These are phyloP conservation scores for Spiromastix sp. DNA, from an alignment of 2,329 filamentous ascomycete genomes.

Conservation along the genomic window DNA sequence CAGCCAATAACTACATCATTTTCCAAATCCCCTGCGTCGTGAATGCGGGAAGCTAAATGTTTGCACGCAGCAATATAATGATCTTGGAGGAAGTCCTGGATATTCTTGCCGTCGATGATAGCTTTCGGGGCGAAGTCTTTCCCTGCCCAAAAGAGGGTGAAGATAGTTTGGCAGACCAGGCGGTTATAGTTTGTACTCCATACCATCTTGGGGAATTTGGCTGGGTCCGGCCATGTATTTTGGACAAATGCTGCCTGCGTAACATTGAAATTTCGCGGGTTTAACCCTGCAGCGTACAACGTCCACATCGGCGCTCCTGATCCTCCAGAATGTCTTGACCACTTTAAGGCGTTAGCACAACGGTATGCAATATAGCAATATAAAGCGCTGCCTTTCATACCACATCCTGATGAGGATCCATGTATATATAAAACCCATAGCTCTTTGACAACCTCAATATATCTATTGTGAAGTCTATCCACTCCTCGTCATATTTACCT, in stretches of 20 bases:
- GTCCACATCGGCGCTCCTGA: conserved; percentile 98
- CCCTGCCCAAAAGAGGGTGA: conserved; percentile 88
- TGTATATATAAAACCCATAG: conserved; percentile 93
- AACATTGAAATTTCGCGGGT: conserved; percentile 71
- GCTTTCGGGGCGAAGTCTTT: conserved; percentile 90
- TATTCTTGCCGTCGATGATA: conserved; percentile 87
- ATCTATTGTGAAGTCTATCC: conserved; percentile 82
- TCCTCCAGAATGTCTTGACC: conserved; percentile 88
- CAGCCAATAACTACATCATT: conserved; percentile 84
- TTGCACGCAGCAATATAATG: conserved; percentile 75
- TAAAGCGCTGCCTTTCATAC: conserved; percentile 29
- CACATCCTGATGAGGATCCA: conserved; percentile 98
- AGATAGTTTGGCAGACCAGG: conserved; percentile 78
- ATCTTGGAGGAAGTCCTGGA: conserved; percentile 84
- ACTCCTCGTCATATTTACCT: conserved; percentile 85
- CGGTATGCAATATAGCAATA: conserved; percentile 14
- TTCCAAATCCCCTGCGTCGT: conserved; percentile 81
- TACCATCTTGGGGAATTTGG: conserved; percentile 93
- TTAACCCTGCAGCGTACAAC: conserved; percentile 82
- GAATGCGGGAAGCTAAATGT: conserved; percentile 73
- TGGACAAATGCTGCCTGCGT: conserved; percentile 92
- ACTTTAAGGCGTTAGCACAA: conserved; percentile 42
- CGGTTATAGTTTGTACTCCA: conserved; percentile 97
- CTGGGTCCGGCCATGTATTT: conserved; percentile 79
- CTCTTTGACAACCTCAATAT: conserved; percentile 72